Evolutionary conservation across 73 alveolate species (phyloP).

Genomic region (Paramecium sexaurelia): DNA sequence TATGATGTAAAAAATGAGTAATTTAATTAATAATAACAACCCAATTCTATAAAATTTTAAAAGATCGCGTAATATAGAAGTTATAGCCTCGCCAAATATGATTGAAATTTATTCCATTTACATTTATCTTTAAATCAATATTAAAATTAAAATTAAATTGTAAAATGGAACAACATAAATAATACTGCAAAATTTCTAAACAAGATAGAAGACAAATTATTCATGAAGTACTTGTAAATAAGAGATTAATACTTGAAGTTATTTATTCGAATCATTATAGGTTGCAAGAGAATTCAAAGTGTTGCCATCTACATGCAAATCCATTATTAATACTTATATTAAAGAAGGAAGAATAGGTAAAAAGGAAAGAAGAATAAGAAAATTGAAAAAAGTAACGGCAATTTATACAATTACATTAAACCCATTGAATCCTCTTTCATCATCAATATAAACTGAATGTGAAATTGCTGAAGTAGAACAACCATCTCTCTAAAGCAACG

Average conservation of each 20-base stretch:
- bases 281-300: slow-evolving; percentile 54
- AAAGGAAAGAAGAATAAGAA: slow-evolving; percentile 42
- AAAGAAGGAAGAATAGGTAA: slow-evolving; percentile 55
- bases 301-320: slow-evolving; percentile 44
- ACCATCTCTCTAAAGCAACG: slow-evolving; percentile 40
- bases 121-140: not conserved
- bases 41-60: too few species aligned
- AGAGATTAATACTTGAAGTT: not conserved
- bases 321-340: slow-evolving; percentile 32
- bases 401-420: slow-evolving; percentile 11
- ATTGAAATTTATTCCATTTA: not conserved
- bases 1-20: too few species aligned
- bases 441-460: not conserved
- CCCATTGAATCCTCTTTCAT: slow-evolving; percentile 31
- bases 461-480: slow-evolving; percentile 43
- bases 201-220: slow-evolving; percentile 9
- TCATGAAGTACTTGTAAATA: slow-evolving; percentile 45
- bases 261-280: not conserved
- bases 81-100: not conserved
- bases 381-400: slow-evolving; percentile 37
- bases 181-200: slow-evolving; percentile 21
- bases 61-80: too few species aligned
- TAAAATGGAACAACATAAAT: slow-evolving; percentile 30
- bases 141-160: not conserved
- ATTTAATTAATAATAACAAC: too few species aligned